Evolutionary conservation across 2,329 filamentous ascomycete genomes (phyloP).

Genomic region (Torrubiella hemipterigena): DNA sequence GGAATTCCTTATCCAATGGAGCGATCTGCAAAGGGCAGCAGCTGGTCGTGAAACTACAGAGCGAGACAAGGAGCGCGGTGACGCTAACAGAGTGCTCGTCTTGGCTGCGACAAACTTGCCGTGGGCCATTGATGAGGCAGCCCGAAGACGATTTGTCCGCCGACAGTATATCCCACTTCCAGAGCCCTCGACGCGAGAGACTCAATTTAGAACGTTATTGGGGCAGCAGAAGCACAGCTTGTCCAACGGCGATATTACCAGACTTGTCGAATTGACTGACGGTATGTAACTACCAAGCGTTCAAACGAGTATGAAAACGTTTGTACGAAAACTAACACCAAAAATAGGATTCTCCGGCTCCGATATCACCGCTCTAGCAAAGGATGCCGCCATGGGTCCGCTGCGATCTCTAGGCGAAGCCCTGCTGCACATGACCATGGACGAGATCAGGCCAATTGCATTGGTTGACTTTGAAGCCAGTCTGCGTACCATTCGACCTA

Average conservation of each 20-base stretch:
- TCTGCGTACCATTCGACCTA: constrained; percentile 74
- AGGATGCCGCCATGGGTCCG: constrained; percentile 96
- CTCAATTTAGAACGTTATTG: constrained; percentile 68
- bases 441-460: constrained; percentile 80
- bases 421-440: constrained; percentile 81
- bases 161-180: constrained; percentile 94
- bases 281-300: constrained; percentile 39
- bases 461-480: constrained; percentile 77
- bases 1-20: constrained; percentile 97
- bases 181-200: constrained; percentile 67
- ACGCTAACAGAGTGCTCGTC: constrained; percentile 81
- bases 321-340: not conserved
- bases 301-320: constrained; percentile 4
- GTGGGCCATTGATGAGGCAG: constrained; percentile 96
- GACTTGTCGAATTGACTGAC: constrained; percentile 70
- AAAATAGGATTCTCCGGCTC: constrained; percentile 83
- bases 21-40: constrained; percentile 80
- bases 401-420: constrained; percentile 82
- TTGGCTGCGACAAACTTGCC: constrained; percentile 91
- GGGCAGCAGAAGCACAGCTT: constrained; percentile 81
- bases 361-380: constrained; percentile 91
- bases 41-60: constrained; percentile 64
- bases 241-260: constrained; percentile 56
- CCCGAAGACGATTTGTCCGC: constrained; percentile 77
- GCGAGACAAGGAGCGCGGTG: constrained; percentile 59